Evolutionary conservation across 2,329 filamentous ascomycete genomes (phyloP), one percentile per base, ranked within the genome.

Genomic region (Dactylellina drechsleri): DNA sequence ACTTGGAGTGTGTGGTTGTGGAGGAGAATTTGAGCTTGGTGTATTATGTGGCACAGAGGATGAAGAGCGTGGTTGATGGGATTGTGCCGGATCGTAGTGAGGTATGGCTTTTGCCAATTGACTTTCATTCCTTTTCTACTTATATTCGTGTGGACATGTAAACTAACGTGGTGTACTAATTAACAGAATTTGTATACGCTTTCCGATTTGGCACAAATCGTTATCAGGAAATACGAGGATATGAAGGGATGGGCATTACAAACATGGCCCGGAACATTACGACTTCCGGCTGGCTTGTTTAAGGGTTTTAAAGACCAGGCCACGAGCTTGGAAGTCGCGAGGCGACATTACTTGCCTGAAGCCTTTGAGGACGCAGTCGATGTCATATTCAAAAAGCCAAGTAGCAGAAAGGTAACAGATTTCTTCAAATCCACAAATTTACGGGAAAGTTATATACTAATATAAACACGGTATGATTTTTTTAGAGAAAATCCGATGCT

Each of bases 21-120:
- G 91, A 96, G 81, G 88, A 92, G 52, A 99, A 97, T 79, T 85
- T 98, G 15, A 91, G 91, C 0, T 84, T 97, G 76, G 93, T 99
- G 47, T 95, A 91, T 84, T 92, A 95, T 81, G 91, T 97, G 76
- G 93, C 93, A 12, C 93, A 98, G 82, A 89, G 93, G 8, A 90
- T 97, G 65, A 99, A 99, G 84, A 91, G 94, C 82, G 91, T 93
- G 8, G 87, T 88, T 49, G 95, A 99, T 81, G 91, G 88, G 12
- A 88, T 98, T 74, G 86, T 87, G 23, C 86, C 88, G 0, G 83
- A 86, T 0, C 85, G 86, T 72, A 92, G 90, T 78, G 88, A 78
- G 54, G 78, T 79, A 65, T 23, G 23, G 23, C 2, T 23, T 23
- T 23, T 23, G 23, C 23, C 23, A 23, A 23, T 23, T 4, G 4